Evolutionary conservation across 257 asterid species (phyloP).

Genomic region (Lavandula angustifolia): DNA sequence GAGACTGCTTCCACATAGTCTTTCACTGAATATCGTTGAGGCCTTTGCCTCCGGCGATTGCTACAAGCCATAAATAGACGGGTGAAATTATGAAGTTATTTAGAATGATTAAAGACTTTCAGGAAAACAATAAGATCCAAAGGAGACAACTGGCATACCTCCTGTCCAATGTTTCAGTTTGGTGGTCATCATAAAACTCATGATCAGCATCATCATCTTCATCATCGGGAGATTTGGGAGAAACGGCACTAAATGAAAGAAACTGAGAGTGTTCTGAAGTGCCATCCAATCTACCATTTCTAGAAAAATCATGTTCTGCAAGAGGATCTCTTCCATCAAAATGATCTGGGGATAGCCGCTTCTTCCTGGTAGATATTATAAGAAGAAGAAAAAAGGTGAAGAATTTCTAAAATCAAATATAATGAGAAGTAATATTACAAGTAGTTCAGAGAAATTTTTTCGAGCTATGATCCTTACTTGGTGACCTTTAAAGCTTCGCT

Average conservation of each 20-base stretch:
- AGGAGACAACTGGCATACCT: constrained; percentile 45
- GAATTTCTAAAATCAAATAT: neutral
- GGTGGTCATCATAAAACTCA: constrained; percentile 56
- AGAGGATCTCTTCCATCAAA: constrained; percentile 55
- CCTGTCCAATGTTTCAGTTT: constrained; percentile 60
- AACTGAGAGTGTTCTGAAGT: constrained; percentile 59
- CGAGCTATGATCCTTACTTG: constrained; percentile 57
- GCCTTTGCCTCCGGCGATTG: constrained; percentile 87
- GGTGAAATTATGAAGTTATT: constrained; percentile 8
- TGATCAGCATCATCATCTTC: constrained; percentile 34
- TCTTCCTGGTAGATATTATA: constrained; percentile 54
- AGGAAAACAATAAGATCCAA: neutral
- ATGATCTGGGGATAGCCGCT: constrained; percentile 65
- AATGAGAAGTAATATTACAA: constrained; percentile 14
- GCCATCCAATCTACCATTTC: constrained; percentile 66
- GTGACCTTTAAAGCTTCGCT: constrained; percentile 90
- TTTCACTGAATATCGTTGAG: constrained; percentile 73
- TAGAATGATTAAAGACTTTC: constrained; percentile 1
- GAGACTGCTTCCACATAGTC: constrained; percentile 78
- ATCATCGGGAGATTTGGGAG: constrained; percentile 53
- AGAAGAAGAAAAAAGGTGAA: constrained; percentile 17
- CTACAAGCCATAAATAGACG: constrained; percentile 41
- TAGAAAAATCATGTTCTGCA: constrained; percentile 51
- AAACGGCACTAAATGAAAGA: constrained; percentile 46
- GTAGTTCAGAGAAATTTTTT: constrained; percentile 18